These are phyloP conservation scores for Echeveria elegans DNA, from an alignment of 164 flowering plant genomes.

Conservation along the genomic window DNA sequence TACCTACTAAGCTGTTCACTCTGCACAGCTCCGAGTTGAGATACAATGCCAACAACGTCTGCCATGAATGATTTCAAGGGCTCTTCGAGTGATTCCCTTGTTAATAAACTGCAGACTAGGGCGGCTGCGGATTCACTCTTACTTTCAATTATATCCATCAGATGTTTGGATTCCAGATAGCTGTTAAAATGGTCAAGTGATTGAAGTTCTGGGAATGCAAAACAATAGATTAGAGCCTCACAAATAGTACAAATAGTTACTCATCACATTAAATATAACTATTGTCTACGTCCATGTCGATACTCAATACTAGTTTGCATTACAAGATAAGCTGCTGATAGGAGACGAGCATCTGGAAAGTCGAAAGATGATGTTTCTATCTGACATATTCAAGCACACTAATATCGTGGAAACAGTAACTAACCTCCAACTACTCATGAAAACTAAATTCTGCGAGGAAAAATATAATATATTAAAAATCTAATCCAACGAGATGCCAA, in stretches of 20 bases:
- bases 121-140: slow-evolving; percentile 38
- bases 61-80: slow-evolving; percentile 14
- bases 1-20: slow-evolving; percentile 34
- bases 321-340: not conserved
- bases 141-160: slow-evolving; percentile 25
- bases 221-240: slow-evolving; percentile 9
- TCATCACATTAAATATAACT: not conserved
- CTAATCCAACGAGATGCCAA: not conserved
- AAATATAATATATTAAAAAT: not conserved
- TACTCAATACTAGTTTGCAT: not conserved
- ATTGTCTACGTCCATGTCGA: not conserved
- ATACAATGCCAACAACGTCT: slow-evolving; percentile 59
- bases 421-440: too few relatives aligned
- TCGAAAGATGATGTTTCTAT: not conserved
- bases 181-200: slow-evolving; percentile 4
- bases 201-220: slow-evolving; percentile 20
- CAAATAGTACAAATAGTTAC: not conserved
- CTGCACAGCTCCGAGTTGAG: slow-evolving; percentile 48
- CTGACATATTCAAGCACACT: not conserved
- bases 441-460: too few relatives aligned
- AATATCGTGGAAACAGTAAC: not conserved
- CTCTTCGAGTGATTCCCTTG: slow-evolving; percentile 8
- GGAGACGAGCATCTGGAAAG: not conserved
- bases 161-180: slow-evolving; percentile 22
- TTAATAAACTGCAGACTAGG: slow-evolving; percentile 24